A percentile compares a stretch with the other conserved stretches of the same genome.
These are phyloP conservation scores for Pisolithus tinctorius DNA, from an alignment of 768 basidiomycete species.

Conservation along the genomic window DNA sequence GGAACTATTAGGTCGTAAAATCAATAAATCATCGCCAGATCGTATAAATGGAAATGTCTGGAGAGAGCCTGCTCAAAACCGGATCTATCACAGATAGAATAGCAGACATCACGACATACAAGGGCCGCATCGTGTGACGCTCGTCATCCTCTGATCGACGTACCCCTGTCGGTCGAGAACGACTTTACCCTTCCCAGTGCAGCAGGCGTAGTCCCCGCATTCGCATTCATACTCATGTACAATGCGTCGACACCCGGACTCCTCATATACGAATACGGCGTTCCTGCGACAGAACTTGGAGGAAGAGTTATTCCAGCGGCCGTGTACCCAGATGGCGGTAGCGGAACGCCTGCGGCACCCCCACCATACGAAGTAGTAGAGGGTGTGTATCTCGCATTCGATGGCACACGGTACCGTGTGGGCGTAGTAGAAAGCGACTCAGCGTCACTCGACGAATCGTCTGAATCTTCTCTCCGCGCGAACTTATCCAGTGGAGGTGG, in stretches of 20 bases:
- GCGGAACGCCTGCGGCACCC: conserved; percentile 8
- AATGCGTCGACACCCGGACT: conserved; percentile 7
- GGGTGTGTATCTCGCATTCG: conserved; percentile 2
- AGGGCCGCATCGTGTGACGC: too few relatives aligned
- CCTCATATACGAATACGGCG: conserved; percentile 16
- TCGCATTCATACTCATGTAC: conserved; percentile 9
- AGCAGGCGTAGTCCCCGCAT: conserved; percentile 17
- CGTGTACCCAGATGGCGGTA: conserved; percentile 10
- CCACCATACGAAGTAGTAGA: conserved; percentile 5
- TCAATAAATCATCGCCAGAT: too few relatives aligned
- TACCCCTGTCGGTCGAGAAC: conserved; percentile 12
- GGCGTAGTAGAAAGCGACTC: conserved; percentile 32
- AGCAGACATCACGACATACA: too few relatives aligned
- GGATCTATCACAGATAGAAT: too few relatives aligned
- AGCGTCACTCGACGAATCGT: conserved; percentile 26
- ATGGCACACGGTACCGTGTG: conserved; percentile 16
- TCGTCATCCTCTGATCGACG: conserved; percentile 1
- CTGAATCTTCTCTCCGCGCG: conserved; percentile 15
- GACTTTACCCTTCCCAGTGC: conserved; percentile 17
- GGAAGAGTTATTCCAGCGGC: conserved; percentile 7
- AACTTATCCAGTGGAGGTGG: conserved; percentile 21
- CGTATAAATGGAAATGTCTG: too few relatives aligned
- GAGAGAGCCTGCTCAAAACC: too few relatives aligned
- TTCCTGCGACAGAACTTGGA: conserved; percentile 6
- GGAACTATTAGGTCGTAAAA: too few relatives aligned